phyloP scores from a whole-genome alignment of 2,329 filamentous ascomycete genomes.

The Thielaviopsis musarum region DNA sequence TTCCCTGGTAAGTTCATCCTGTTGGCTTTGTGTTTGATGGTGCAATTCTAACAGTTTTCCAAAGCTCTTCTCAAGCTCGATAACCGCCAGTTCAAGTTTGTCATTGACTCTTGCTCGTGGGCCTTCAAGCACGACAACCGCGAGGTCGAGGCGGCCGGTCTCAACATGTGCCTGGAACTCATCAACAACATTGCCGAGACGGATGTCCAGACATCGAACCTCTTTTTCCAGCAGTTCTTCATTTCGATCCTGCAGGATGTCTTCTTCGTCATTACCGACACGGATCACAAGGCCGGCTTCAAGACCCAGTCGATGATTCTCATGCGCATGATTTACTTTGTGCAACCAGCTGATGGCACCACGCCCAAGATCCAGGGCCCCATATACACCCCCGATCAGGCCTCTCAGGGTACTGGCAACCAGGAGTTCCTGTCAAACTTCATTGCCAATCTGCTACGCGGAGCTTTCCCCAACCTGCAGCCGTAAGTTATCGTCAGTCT shows the following conservation, averaged over 20 bases:
- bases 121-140: conserved; percentile 99
- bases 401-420: conserved; percentile 68
- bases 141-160: conserved; percentile 85
- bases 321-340: conserved; percentile 90
- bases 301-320: conserved; percentile 92
- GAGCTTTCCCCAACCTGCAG: conserved; percentile 85
- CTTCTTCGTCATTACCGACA: conserved; percentile 94
- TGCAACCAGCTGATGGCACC: conserved; percentile 51
- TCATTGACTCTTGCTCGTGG: conserved; percentile 99
- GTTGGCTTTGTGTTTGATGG: background rate
- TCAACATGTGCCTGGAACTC: conserved; percentile 95
- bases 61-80: conserved; percentile 76
- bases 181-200: conserved; percentile 95
- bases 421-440: conserved; percentile 81
- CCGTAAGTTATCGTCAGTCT: conserved; percentile 41
- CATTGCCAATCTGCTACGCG: conserved; percentile 67
- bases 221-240: conserved; percentile 98
- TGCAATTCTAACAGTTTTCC: conserved; percentile 6
- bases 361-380: conserved; percentile 81
- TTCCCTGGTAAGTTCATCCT: conserved; percentile 48
- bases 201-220: conserved; percentile 68
- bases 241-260: conserved; percentile 91
- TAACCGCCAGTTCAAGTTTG: conserved; percentile 94
- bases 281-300: conserved; percentile 96
- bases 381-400: conserved; percentile 74